Conservation (phyloP, 2,329 filamentous ascomycete species). For the Fusarium graminum region DNA sequence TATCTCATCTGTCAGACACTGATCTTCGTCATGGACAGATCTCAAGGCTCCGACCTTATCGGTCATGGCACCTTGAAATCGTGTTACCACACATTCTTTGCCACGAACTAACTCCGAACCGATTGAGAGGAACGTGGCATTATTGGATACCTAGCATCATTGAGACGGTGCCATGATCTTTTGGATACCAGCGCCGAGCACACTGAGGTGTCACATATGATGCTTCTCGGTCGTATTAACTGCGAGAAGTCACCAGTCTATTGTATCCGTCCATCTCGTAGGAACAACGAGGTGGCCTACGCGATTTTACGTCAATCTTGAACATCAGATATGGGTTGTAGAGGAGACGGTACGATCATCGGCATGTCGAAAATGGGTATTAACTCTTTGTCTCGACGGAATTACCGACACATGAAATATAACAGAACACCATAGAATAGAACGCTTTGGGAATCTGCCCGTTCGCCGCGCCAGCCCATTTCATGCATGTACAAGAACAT, state of each 20-base stretch:
- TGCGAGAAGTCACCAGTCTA: background rate
- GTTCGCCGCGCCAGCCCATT: constrained; percentile 45
- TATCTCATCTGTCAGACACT: constrained; percentile 17
- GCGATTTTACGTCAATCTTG: background rate
- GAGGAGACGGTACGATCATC: background rate
- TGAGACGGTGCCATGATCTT: background rate
- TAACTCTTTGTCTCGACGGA: constrained; percentile 17
- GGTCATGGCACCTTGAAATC: constrained; percentile 13
- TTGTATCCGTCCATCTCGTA: background rate
- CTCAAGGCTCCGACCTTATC: constrained; percentile 7
- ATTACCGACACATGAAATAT: constrained; percentile 29
- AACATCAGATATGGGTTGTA: background rate
- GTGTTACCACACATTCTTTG: constrained; percentile 16
- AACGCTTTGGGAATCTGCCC: constrained; percentile 46
- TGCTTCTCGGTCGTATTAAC: constrained; percentile 1
- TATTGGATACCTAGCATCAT: constrained; percentile 1
- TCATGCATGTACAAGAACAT: constrained; percentile 38
- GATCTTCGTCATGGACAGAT: constrained; percentile 4
- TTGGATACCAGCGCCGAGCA: background rate
- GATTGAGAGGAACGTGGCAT: constrained; percentile 10
- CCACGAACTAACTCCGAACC: constrained; percentile 7
- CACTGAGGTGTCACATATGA: constrained; percentile 5
- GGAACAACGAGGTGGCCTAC: background rate
- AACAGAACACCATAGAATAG: constrained; percentile 37
- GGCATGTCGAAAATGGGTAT: constrained; percentile 11